Percentiles rank a stretch among this genome's conserved stretches.
Evolutionary conservation across 176 grass and related monocot genomes (phyloP).

Genomic region (Ampelocalamus luodianensis): DNA sequence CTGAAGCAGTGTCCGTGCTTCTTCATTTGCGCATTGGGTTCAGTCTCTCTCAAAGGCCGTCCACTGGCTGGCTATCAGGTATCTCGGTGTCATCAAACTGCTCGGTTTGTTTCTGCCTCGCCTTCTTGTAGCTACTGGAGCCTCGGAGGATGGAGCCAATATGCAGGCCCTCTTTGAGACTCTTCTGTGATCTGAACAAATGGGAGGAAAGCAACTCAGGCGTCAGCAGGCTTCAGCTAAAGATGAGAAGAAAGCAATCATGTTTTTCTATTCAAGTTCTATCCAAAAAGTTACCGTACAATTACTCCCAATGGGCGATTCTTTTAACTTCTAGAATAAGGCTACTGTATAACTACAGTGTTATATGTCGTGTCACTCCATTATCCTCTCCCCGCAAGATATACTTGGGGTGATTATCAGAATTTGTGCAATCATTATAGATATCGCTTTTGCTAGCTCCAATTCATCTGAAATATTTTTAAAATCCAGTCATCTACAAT

Average conservation of each 20-base stretch:
- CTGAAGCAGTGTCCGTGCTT: background rate
- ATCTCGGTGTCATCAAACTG: slow-evolving; percentile 58
- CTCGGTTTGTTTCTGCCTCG: slow-evolving; percentile 56
- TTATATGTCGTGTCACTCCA: background rate
- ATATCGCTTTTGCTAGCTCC: too few species aligned
- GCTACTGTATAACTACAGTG: background rate
- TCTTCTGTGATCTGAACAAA: slow-evolving; percentile 68
- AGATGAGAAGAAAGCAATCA: background rate
- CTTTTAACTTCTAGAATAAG: background rate
- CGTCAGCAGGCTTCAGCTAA: slow-evolving; percentile 25
- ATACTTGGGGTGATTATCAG: background rate
- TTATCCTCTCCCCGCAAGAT: background rate
- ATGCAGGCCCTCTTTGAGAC: slow-evolving; percentile 41
- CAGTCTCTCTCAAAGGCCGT: slow-evolving; percentile 34
- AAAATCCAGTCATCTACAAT: too few species aligned
- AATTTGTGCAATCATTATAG: background rate
- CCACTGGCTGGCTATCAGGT: slow-evolving; percentile 60
- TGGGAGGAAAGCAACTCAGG: background rate
- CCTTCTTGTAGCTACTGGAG: slow-evolving; percentile 81
- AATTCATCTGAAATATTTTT: too few species aligned
- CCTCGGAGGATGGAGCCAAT: slow-evolving; percentile 68
- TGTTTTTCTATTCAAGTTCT: slow-evolving; percentile 13
- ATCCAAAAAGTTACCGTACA: slow-evolving; percentile 2
- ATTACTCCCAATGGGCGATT: background rate
- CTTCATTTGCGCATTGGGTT: slow-evolving; percentile 23